Evolutionary conservation across 106 monocot genomes (phyloP).

Genomic region (Alisma plantagoaquatica): DNA sequence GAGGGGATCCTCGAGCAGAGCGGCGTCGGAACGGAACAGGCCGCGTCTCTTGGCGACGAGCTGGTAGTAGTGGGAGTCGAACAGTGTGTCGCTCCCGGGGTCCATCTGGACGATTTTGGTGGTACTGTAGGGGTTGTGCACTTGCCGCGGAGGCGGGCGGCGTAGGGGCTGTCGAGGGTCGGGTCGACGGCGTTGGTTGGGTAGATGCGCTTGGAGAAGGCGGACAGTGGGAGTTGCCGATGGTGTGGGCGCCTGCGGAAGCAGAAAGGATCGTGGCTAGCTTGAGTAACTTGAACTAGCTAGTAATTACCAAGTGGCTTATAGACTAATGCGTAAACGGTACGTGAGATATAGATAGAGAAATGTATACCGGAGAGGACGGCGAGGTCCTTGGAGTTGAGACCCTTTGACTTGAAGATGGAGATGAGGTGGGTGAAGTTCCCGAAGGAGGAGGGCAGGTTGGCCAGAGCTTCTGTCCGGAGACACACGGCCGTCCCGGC

Average conservation of each 20-base stretch:
- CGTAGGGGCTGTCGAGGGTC: conserved; percentile 29
- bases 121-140: conserved; percentile 20
- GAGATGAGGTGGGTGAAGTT: conserved; percentile 1
- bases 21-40: conserved; percentile 36
- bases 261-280: not conserved
- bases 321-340: too few relatives aligned
- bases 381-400: conserved; percentile 11
- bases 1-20: conserved; percentile 23
- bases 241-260: conserved; percentile 16
- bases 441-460: conserved; percentile 7
- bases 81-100: conserved; percentile 46
- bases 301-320: too few relatives aligned
- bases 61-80: conserved; percentile 52
- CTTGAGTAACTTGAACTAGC: not conserved
- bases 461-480: not conserved
- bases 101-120: conserved; percentile 44
- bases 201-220: conserved; percentile 9
- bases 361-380: conserved; percentile 1
- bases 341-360: too few relatives aligned
- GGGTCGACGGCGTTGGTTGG: conserved; percentile 27
- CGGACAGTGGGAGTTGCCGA: conserved; percentile 13
- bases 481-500: conserved; percentile 12
- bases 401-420: conserved; percentile 12
- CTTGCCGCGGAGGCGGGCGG: conserved; percentile 16
- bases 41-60: conserved; percentile 26